phyloP scores from a whole-genome alignment of 306 rosid species.

The Carpinus fangiana region DNA sequence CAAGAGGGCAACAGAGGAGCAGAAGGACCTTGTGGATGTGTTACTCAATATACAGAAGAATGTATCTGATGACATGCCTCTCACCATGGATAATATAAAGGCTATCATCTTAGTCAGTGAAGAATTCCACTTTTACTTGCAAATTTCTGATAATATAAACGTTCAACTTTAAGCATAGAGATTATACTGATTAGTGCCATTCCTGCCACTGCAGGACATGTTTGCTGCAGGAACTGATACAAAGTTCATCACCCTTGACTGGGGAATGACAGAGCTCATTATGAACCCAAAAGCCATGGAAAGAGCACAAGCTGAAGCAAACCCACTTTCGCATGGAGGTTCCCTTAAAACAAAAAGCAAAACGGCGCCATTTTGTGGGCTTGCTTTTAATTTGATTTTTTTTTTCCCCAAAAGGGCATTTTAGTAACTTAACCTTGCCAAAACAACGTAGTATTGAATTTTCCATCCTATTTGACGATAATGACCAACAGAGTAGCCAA shows the following conservation, averaged over 20 bases:
- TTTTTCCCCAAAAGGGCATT: no score
- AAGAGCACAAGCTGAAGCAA: conserved; percentile 67
- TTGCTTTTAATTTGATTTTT: no score
- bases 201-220: conserved; percentile 55
- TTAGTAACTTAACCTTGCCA: no score
- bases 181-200: background rate
- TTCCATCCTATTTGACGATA: no score
- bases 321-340: no score
- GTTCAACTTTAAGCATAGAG: background rate
- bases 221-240: conserved; percentile 83
- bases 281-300: conserved; percentile 50
- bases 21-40: conserved; percentile 65
- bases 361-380: no score
- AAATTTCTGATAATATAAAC: no score
- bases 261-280: conserved; percentile 70
- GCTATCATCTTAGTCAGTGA: conserved; percentile 60
- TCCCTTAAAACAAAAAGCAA: no score
- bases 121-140: conserved; percentile 9
- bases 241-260: conserved; percentile 59
- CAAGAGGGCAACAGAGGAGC: conserved; percentile 27
- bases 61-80: conserved; percentile 41
- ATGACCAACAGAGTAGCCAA: no score
- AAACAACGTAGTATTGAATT: no score
- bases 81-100: conserved; percentile 63
- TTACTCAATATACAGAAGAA: conserved; percentile 55